phyloP scores from a whole-genome alignment of 768 basidiomycete species.

The Suillus clintonianus region DNA sequence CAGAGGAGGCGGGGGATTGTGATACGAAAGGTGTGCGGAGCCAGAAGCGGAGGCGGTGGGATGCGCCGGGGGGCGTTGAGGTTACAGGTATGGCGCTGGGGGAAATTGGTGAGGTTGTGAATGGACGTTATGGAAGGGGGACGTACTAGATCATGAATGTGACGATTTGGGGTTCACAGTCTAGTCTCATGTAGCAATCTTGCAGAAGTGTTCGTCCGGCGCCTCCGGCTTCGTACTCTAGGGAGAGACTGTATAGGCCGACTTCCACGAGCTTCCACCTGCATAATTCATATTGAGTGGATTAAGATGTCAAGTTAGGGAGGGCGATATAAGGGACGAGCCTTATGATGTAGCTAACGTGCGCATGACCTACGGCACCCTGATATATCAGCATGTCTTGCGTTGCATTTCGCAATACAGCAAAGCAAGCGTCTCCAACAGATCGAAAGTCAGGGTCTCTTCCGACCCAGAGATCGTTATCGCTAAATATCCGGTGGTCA shows the following conservation, averaged over 20 bases:
- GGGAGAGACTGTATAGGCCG: conserved; percentile 51
- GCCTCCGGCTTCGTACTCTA: conserved; percentile 69
- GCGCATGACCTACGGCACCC: conserved; percentile 54
- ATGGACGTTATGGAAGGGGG: neutral
- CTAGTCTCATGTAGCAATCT: conserved; percentile 51
- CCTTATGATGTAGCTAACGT: conserved; percentile 58
- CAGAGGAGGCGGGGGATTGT: conserved; percentile 27
- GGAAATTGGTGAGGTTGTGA: conserved; percentile 6
- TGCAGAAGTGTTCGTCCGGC: conserved; percentile 57
- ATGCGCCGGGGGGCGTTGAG: conserved; percentile 56
- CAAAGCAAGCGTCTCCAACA: conserved; percentile 59
- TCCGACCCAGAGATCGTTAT: conserved; percentile 67
- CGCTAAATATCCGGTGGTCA: conserved; percentile 65
- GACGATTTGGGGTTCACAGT: conserved; percentile 53
- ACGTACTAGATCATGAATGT: conserved; percentile 66
- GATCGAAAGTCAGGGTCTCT: conserved; percentile 64
- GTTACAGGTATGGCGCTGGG: conserved; percentile 54
- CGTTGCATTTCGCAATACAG: conserved; percentile 44
- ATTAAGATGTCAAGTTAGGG: neutral
- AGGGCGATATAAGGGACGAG: conserved; percentile 20
- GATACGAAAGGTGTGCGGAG: conserved; percentile 46
- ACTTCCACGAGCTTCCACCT: conserved; percentile 54
- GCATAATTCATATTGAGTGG: neutral
- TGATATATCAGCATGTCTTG: conserved; percentile 54
- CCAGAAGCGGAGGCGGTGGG: conserved; percentile 68